Evolutionary conservation across 2,329 filamentous ascomycete species (phyloP).

Genomic region (Rhynchosporium graminicola): DNA sequence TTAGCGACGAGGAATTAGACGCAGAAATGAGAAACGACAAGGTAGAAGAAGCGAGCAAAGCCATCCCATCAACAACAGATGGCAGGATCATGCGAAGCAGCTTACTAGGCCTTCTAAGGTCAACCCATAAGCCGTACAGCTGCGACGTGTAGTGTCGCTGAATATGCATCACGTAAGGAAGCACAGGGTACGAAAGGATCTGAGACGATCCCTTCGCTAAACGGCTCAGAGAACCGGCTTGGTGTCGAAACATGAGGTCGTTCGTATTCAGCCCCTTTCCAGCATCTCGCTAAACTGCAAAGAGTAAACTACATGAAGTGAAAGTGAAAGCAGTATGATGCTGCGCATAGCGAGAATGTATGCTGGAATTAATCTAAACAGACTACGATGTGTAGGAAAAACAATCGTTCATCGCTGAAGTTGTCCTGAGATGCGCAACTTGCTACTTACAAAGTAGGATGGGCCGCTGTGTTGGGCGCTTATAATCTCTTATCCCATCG

Average conservation of each 20-base stretch:
- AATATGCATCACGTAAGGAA: constrained; percentile 24
- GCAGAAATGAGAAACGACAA: constrained; percentile 21
- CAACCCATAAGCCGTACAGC: constrained; percentile 15
- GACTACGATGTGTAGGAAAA: background rate
- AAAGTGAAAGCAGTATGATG: constrained; percentile 12
- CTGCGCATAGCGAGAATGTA: background rate
- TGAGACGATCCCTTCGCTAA: constrained; percentile 25
- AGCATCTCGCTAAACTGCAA: constrained; percentile 15
- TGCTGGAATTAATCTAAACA: background rate
- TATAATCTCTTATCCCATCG: constrained; percentile 6
- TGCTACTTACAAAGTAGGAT: too few relatives aligned
- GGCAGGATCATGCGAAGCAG: constrained; percentile 23
- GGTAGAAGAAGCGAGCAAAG: constrained; percentile 19
- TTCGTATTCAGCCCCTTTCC: background rate
- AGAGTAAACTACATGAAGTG: constrained; percentile 13
- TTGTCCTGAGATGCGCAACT: background rate
- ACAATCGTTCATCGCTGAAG: background rate
- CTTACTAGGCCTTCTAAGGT: constrained; percentile 23
- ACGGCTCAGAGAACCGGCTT: constrained; percentile 15
- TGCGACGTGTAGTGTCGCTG: constrained; percentile 28
- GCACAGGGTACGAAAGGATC: constrained; percentile 24
- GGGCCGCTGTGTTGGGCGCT: constrained; percentile 1
- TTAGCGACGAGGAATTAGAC: constrained; percentile 26
- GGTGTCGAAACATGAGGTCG: constrained; percentile 17
- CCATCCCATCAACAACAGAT: constrained; percentile 9